A percentile compares a stretch with the other conserved stretches of the same genome.
Conservation (phyloP, 2,329 filamentous ascomycete genomes). For the Orbilia brochopaga region DNA sequence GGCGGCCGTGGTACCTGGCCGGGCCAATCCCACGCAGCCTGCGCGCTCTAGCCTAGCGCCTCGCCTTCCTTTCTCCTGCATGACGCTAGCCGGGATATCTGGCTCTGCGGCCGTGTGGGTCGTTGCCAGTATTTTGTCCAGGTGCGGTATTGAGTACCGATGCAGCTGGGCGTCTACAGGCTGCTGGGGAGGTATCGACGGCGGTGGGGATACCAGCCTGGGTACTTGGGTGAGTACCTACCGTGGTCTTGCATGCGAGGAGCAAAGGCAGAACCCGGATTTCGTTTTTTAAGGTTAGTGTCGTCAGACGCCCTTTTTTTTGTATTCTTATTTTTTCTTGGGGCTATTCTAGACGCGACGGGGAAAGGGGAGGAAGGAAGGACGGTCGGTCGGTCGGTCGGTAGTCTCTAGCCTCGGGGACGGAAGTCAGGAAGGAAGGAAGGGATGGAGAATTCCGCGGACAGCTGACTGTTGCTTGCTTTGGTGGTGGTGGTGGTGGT, state of each 20-base stretch:
- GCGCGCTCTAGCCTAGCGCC: constrained; percentile 26
- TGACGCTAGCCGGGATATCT: constrained; percentile 20
- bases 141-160: neutral
- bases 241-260: neutral
- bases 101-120: constrained; percentile 1
- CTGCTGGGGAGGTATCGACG: neutral
- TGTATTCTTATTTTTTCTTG: no score
- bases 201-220: neutral
- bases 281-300: neutral
- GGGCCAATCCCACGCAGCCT: constrained; percentile 36
- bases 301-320: neutral
- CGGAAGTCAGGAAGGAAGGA: no score
- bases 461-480: no score
- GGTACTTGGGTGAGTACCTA: no score
- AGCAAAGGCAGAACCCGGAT: neutral
- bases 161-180: neutral
- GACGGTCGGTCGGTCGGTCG: neutral
- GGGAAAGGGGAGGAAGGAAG: neutral
- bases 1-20: constrained; percentile 32
- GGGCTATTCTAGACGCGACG: neutral
- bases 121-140: neutral
- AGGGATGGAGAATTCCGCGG: no score
- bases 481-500: no score
- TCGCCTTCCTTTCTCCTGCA: constrained; percentile 51
- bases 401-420: neutral